Base-by-base conservation (phyloP, 2,329 filamentous ascomycete species). In the Sphaerulina vaccinii region DNA sequence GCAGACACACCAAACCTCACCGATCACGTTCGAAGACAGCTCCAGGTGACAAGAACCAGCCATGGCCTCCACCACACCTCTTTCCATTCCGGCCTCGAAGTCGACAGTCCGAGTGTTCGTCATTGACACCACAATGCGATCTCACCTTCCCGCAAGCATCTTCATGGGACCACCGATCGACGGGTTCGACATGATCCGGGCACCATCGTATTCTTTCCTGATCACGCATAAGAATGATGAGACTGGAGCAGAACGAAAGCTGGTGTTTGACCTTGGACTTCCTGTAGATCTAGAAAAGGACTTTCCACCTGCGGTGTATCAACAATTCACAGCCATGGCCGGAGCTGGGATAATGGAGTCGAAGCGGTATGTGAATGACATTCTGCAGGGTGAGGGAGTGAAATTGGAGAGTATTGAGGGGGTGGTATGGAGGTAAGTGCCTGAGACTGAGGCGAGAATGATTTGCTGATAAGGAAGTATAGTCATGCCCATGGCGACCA, bases 301-400 rank as follows among this genome's bases (percentile, higher is more conserved):
- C 33, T 27, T 46, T 37, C 43, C 43, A 15, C 43, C 43, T 10
- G 4, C 21, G 21, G 32, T 46, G 2, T 38, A 23, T 13, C 16
- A 46, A 5, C 43, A 23, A n/a, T 2, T 38, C 5, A 19, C 16
- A 23, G 43, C 32, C 8, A 24, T 46, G 43, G 29, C 36, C 32
- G 32, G 22, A 11, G 27, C 49, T 49, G 11, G 52, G 63, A 57
- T 61, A 6, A 62, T 75, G 4, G 59, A 57, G 2, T 69, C 73
- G 3, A 54, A 69, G 39, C 66, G 74, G 51, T 68, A 71, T 33
- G 71, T 76, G 0, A 55, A 62, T 21, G 68, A 73, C 35, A 66
- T 71, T 22, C 49, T 73, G 5, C 56, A 61, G 40, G 68, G 68
- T 5, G 57, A 67, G 5, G 57, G 66, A 3, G 51, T 58, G 2